Base-by-base conservation (phyloP, 352 stramenopile genomes). In the Globisporangium alternatum region DNA sequence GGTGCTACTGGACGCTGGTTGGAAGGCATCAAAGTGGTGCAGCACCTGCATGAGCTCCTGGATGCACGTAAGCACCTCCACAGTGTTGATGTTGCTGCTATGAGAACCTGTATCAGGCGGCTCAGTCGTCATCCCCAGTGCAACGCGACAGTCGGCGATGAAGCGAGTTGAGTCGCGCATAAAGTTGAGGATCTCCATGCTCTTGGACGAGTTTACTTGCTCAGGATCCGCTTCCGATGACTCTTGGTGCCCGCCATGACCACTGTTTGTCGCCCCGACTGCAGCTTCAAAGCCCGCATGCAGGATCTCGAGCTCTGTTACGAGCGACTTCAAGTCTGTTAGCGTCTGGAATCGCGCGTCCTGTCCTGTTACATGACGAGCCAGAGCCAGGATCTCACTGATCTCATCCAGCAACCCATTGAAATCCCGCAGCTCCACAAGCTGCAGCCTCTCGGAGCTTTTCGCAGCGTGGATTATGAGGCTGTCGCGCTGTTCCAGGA, bases 31-130 rank as follows among this genome's bases (percentile, higher is more conserved):
- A 60, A 85, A 85, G 51, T 72, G 60, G 4, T 73, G 44, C 1
- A 83, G 28, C 25, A 85, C 66, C n/a, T 72, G 69, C 77, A 83
- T 77, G 8, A 85, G 66, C 21, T 81, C 70, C 30, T 71, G 25
- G 22, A 83, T 78, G 3, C 57, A 64, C 2, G 64, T 55, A n/a
- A 83, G 33, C 6, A 79, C 54, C 6, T 78, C 65, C 5, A 60
- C 63, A 5, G 39, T 62, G 1, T 47, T 3, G 45, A 4, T 41
- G 31, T 9, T 37, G 31, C 37, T 66, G 47, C 0, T 47, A 5
- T 43, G 17, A 15, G n/a, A 21, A 13, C 8, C 8, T 1, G 13
- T 3, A 21, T 0, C 43, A 45, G 39, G 2, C 5, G 1, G 31
- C 22, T 22, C 15, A 21, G 31, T n/a, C 21, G 7, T 37, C 21